These are phyloP conservation scores for Fusarium stilboides DNA, from an alignment of 2,329 filamentous ascomycete species.

Conservation along the genomic window DNA sequence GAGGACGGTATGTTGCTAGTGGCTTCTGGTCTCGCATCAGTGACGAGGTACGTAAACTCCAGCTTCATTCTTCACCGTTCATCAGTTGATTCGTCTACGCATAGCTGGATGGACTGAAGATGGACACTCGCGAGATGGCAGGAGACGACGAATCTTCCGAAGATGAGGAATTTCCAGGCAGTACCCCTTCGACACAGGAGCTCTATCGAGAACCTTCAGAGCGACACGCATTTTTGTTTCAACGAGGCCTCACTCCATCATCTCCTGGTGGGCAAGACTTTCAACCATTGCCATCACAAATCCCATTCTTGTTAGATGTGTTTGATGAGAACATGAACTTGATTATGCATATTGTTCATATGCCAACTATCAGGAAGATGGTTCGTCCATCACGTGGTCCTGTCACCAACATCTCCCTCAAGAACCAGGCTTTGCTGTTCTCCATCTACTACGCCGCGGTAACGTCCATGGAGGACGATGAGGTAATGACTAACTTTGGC, in stretches of 20 bases:
- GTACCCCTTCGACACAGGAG: constrained; percentile 56
- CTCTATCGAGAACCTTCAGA: constrained; percentile 60
- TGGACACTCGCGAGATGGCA: constrained; percentile 55
- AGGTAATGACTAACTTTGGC: constrained; percentile 66
- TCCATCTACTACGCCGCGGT: constrained; percentile 71
- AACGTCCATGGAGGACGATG: constrained; percentile 70
- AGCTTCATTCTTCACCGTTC: no score
- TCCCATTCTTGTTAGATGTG: constrained; percentile 67
- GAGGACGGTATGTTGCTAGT: constrained; percentile 65
- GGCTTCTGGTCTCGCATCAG: constrained; percentile 71
- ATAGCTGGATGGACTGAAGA: constrained; percentile 63
- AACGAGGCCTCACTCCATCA: constrained; percentile 57
- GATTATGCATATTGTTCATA: constrained; percentile 61
- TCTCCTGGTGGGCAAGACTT: constrained; percentile 57
- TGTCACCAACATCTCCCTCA: constrained; percentile 55
- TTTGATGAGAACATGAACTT: constrained; percentile 68
- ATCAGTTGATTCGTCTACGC: neutral
- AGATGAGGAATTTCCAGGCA: constrained; percentile 53
- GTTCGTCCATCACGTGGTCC: constrained; percentile 55
- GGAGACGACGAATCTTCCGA: constrained; percentile 54
- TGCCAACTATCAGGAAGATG: constrained; percentile 58
- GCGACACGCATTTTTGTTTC: constrained; percentile 67
- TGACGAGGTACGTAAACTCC: constrained; percentile 62
- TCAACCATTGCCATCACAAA: constrained; percentile 68
- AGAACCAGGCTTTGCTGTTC: constrained; percentile 69